phyloP scores from a whole-genome alignment of 805 yeast species.

The Tetrapisispora arboricola region DNA sequence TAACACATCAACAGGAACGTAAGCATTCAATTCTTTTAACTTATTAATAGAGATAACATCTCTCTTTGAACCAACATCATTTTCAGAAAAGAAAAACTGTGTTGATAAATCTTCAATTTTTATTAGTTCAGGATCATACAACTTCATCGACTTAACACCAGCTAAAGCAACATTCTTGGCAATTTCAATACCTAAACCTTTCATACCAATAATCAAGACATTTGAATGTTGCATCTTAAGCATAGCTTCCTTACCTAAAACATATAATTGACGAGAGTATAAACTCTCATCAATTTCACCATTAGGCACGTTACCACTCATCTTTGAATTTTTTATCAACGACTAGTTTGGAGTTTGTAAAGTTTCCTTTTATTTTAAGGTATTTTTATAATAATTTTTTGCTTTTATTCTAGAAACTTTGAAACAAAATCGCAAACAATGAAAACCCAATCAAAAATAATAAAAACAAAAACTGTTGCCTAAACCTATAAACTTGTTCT shows the following conservation, averaged over 20 bases:
- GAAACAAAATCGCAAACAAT: too few species aligned
- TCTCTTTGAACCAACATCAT: slow-evolving; percentile 69
- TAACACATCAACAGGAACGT: slow-evolving; percentile 74
- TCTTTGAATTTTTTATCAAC: neutral
- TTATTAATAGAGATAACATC: slow-evolving; percentile 60
- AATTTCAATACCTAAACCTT: slow-evolving; percentile 90
- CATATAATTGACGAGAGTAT: slow-evolving; percentile 94
- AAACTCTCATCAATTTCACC: slow-evolving; percentile 80
- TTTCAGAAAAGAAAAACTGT: slow-evolving; percentile 69
- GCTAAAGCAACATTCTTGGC: slow-evolving; percentile 96
- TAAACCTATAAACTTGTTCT: too few species aligned
- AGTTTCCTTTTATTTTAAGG: too few species aligned
- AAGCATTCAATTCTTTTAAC: slow-evolving; percentile 75
- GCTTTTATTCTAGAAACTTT: too few species aligned
- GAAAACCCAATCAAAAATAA: too few species aligned
- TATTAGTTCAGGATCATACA: slow-evolving; percentile 72
- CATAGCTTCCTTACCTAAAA: slow-evolving; percentile 97
- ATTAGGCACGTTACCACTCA: slow-evolving; percentile 12
- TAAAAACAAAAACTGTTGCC: too few species aligned
- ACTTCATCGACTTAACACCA: slow-evolving; percentile 84
- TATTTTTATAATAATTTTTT: too few species aligned
- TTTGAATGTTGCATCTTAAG: slow-evolving; percentile 88
- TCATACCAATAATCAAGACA: slow-evolving; percentile 82
- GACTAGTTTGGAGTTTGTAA: too few species aligned
- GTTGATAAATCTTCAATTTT: slow-evolving; percentile 67